Evolutionary conservation across 75 land plant genomes (phyloP).

Genomic region (Larix kaempferi): DNA sequence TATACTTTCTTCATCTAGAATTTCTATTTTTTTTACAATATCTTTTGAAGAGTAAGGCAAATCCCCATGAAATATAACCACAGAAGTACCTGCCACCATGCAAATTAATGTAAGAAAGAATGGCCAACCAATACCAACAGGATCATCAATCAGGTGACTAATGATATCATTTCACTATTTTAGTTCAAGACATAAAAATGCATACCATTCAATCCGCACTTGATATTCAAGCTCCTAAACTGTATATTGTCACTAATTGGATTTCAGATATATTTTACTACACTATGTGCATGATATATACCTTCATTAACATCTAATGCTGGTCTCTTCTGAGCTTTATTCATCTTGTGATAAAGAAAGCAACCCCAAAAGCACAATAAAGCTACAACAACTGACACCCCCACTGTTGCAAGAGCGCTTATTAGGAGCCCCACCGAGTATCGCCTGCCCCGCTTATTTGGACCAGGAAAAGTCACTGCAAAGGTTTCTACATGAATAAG

Average conservation of each 20-base stretch:
- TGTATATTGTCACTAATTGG: too few relatives aligned
- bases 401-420: conserved; percentile 82
- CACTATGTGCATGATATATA: conserved; percentile 13
- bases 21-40: conserved; percentile 70
- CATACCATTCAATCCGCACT: too few relatives aligned
- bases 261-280: too few relatives aligned
- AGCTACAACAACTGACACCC: conserved; percentile 75
- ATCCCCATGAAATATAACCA: conserved; percentile 95
- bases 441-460: conserved; percentile 18
- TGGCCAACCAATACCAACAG: not conserved
- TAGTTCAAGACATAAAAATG: too few relatives aligned
- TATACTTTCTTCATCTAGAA: conserved; percentile 59
- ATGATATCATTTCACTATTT: too few relatives aligned
- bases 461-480: conserved; percentile 1
- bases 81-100: conserved; percentile 59
- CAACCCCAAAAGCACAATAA: conserved; percentile 98
- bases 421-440: conserved; percentile 63
- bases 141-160: not conserved
- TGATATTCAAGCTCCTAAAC: too few relatives aligned
- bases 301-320: conserved; percentile 79
- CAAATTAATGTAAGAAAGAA: not conserved
- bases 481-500: not conserved
- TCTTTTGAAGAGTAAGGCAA: conserved; percentile 87
- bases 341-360: conserved; percentile 71
- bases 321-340: conserved; percentile 47